Percentiles rank a stretch among this genome's conserved stretches.
Evolutionary conservation across 1,284 basidiomycete species (phyloP).

Genomic region (Leccinum insigne): DNA sequence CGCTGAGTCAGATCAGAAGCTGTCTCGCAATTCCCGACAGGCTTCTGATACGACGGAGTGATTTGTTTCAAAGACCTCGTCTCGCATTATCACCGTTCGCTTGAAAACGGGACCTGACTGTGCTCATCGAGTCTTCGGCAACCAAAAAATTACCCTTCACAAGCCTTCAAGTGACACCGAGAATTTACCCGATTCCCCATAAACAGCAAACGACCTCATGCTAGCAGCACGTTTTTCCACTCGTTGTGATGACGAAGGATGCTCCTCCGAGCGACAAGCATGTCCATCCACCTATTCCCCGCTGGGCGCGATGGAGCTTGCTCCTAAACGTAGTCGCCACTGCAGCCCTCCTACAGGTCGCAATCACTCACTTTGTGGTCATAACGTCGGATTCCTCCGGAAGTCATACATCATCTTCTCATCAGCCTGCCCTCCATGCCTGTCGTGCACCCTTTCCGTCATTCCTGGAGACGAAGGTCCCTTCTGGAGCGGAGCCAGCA

Average conservation of each 20-base stretch:
- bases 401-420: not conserved
- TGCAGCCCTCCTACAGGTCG: constrained; percentile 14
- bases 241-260: not conserved
- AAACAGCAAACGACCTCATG: not conserved
- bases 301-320: constrained; percentile 23
- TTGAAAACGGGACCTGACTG: not conserved
- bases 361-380: not conserved
- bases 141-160: not conserved
- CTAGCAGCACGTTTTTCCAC: not conserved
- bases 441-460: constrained; percentile 23
- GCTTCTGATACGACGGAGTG: not conserved
- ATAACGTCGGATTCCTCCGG: not conserved
- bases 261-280: not conserved
- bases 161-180: not conserved
- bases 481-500: constrained; percentile 14
- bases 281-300: constrained; percentile 4
- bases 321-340: constrained; percentile 17
- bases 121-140: not conserved
- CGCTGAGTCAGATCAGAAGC: not conserved
- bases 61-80: not conserved
- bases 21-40: not conserved
- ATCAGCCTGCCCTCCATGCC: constrained; percentile 5
- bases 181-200: not conserved
- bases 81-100: not conserved
- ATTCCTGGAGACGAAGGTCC: constrained; percentile 15